Evolutionary conservation across 2,329 filamentous ascomycete genomes (phyloP).

Genomic region (Penicillium sp.): DNA sequence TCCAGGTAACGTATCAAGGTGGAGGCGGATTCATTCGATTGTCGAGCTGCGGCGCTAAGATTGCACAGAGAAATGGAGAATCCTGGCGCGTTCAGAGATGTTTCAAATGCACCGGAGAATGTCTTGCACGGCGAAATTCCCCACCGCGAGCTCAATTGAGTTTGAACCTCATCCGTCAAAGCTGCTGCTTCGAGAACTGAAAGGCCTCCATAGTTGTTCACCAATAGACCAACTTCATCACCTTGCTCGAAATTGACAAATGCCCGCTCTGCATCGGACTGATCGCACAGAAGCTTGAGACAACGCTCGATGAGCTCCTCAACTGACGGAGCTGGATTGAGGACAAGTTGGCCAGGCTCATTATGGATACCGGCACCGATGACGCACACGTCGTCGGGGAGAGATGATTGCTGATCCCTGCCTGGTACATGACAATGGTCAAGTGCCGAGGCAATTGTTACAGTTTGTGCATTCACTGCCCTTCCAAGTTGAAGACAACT

Average conservation of each 20-base stretch:
- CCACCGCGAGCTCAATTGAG: constrained; percentile 1
- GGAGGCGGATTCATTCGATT: background rate
- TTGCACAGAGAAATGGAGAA: constrained; percentile 9
- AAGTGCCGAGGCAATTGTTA: constrained; percentile 6
- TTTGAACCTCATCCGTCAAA: constrained; percentile 4
- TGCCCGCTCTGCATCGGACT: background rate
- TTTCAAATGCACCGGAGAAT: constrained; percentile 1
- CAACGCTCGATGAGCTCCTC: constrained; percentile 3
- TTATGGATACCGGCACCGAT: constrained; percentile 7
- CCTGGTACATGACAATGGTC: constrained; percentile 7
- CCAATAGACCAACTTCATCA: constrained; percentile 3
- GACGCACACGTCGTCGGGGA: constrained; percentile 2
- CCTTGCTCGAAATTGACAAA: constrained; percentile 1
- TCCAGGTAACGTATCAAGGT: constrained; percentile 6
- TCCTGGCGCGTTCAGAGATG: constrained; percentile 5
- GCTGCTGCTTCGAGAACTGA: constrained; percentile 2
- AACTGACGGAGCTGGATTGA: constrained; percentile 2
- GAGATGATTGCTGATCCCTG: constrained; percentile 2
- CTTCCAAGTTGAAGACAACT: constrained; percentile 2
- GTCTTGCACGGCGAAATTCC: constrained; percentile 3
- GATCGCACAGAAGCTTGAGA: constrained; percentile 2
- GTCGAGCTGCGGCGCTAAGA: background rate
- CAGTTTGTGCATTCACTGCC: constrained; percentile 4
- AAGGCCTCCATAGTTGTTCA: constrained; percentile 7
- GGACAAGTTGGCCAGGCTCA: constrained; percentile 4